phyloP scores from a whole-genome alignment of 768 basidiomycete species.

The Termitomyces sp. region DNA sequence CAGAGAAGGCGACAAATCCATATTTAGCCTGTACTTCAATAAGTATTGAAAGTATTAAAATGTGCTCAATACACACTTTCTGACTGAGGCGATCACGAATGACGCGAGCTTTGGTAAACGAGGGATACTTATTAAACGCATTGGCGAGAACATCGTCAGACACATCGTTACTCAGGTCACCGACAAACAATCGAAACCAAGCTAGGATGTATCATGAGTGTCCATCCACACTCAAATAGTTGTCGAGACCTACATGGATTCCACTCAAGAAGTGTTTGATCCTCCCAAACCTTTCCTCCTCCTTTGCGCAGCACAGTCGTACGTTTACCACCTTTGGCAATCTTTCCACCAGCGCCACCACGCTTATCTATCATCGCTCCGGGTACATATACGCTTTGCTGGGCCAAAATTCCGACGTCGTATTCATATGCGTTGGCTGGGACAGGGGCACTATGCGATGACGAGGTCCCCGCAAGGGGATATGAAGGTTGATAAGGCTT shows the following conservation, averaged over 20 bases:
- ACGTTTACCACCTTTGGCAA: conserved; percentile 87
- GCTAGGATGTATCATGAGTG: conserved; percentile 38
- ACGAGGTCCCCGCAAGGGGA: conserved; percentile 56
- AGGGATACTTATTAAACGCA: conserved; percentile 90
- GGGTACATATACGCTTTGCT: conserved; percentile 89
- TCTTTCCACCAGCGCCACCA: conserved; percentile 78
- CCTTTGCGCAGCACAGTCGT: conserved; percentile 94
- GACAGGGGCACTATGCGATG: conserved; percentile 70
- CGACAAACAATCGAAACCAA: conserved; percentile 97
- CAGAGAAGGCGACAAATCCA: conserved; percentile 96
- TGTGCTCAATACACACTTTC: conserved; percentile 51
- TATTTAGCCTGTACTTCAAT: conserved; percentile 70
- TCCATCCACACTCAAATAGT: not conserved
- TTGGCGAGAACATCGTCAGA: conserved; percentile 91
- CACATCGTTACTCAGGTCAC: conserved; percentile 97
- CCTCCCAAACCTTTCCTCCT: conserved; percentile 97
- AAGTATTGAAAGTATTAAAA: not conserved
- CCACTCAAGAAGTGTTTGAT: conserved; percentile 96
- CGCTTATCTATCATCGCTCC: conserved; percentile 88
- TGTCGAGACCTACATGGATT: conserved; percentile 75
- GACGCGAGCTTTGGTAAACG: conserved; percentile 93
- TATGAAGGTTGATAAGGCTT: conserved; percentile 75
- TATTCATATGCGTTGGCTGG: conserved; percentile 91
- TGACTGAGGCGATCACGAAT: conserved; percentile 91
- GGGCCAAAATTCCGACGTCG: conserved; percentile 85